Base-by-base conservation (phyloP, 179 eudicot species). In the Silene noctiflora region DNA sequence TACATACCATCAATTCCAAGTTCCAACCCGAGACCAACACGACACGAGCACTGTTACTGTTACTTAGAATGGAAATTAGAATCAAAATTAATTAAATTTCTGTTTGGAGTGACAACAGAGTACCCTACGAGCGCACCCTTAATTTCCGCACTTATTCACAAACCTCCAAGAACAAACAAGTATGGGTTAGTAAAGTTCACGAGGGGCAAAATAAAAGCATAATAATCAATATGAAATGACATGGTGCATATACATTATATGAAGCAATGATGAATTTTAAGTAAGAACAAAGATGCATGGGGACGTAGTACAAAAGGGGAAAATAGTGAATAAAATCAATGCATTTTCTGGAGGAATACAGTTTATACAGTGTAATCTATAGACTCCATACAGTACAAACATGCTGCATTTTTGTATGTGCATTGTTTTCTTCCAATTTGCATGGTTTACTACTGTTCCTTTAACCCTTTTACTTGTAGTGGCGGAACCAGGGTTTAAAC, bases 291-390 rank as follows among this genome's bases (percentile, higher is more conserved):
- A 73, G 29, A 21, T 44, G 68, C 67, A 56, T 61, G 76, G 68
- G 27, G 51, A 59, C 64, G 68, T 59, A 64, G 56, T 68, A 68
- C 48, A 59, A 35, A 67, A n/a, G 53, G n/a, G 56, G 66, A 68
- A 73, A 73, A 73, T 55, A 22, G 76, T 61, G 69, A 74, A 21
- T 74, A 74, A 39, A 39, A 16, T 60, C 12, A 73, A 59, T 59
- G 65, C 68, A 33, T 16, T 35, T 35, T 31, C 46, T 39, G 46
- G 46, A 39, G 46, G 10, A 39, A 39, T 39, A 39, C 46, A 39
- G 46, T 39, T 39, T 39, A 0, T 39, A 39, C 16, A 22, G 35
- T 20, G 24, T n/a, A 22, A 58, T 22, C 24, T 31, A 25, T 12
- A 4, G 0, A 64, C 21, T n/a, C 10, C 51, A 58, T n/a, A 73